Base-by-base conservation (phyloP, 2,329 filamentous ascomycete genomes). In the Penicillium sp. region DNA sequence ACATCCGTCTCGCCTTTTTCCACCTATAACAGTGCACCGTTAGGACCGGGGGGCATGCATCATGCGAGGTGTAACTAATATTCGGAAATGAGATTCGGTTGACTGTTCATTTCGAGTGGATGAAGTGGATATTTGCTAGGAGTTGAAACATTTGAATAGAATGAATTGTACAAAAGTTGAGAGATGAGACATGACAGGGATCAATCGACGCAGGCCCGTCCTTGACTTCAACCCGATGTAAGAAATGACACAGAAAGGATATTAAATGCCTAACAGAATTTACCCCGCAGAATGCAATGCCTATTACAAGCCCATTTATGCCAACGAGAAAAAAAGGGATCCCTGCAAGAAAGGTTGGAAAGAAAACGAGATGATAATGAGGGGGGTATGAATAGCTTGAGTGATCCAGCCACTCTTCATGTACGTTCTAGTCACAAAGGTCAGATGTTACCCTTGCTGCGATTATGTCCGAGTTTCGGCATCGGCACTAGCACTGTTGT, bases 361-460 rank as follows among this genome's bases (percentile, higher is more conserved):
- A 27, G 42, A 30, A 14, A 31, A 44, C 20, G 22, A 47, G 10
- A 25, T 43, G 43, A 33, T 46, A 25, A 36, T 45, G 42, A 24
- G 22, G 39, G 28, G 33, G 38, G 22, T 54, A 44, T 60, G 54
- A 56, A 48, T 57, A 53, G 40, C 16, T 44, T 41, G 48, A 62
- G 54, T 59, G 60, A 56, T 53, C 54, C 56, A 57, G 59, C 57
- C 59, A 62, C 58, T 62, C 27, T 28, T 28, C 52, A 57, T 55
- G 50, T 53, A 56, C 44, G 30, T 40, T n/a, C 27, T 39, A 35
- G 41, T 14, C 36, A 36, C n/a, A 46, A 36, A 40, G 16, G 18
- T 24, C 8, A 7, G 40, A 33, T 11, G 7, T 4, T 8, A n/a
- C 27, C 24, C 31, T 45, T 51, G 39, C 40, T 22, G 22, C 18